phyloP scores from a whole-genome alignment of 305 asterid species.

The Solanum hybrid region DNA sequence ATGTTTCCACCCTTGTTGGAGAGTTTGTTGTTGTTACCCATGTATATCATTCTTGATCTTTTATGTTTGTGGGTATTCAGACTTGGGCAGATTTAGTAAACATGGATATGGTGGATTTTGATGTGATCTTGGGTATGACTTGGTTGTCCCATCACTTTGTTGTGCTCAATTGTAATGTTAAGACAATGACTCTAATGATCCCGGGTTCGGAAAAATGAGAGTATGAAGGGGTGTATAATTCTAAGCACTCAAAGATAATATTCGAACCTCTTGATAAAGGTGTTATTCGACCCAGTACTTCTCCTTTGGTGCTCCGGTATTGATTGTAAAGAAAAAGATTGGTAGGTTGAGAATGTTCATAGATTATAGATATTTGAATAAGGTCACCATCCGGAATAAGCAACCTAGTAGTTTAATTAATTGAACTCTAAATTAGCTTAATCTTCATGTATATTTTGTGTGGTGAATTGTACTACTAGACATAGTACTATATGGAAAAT shows the following conservation, averaged over 20 bases:
- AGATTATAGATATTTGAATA: neutral
- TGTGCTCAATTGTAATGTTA: neutral
- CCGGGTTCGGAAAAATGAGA: neutral
- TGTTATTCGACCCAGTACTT: neutral
- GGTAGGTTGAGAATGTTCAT: neutral
- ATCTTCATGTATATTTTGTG: conserved; percentile 24
- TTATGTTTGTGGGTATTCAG: neutral
- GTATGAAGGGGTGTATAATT: neutral
- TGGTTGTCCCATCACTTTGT: neutral
- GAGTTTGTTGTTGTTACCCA: too few relatives aligned
- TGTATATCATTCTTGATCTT: too few relatives aligned
- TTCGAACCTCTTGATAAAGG: neutral
- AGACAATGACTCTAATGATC: neutral
- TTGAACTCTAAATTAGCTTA: conserved; percentile 6
- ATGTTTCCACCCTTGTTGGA: too few relatives aligned
- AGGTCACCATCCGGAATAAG: neutral
- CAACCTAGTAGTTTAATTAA: neutral
- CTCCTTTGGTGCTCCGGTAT: neutral
- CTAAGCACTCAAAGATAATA: neutral
- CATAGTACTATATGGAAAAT: neutral
- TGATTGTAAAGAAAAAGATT: neutral
- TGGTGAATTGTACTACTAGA: neutral
- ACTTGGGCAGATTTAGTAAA: neutral
- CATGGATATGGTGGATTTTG: neutral
- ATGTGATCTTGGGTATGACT: neutral